These are phyloP conservation scores for Talaromyces sp. DNA, from an alignment of 2,329 filamentous ascomycete species.

Conservation along the genomic window DNA sequence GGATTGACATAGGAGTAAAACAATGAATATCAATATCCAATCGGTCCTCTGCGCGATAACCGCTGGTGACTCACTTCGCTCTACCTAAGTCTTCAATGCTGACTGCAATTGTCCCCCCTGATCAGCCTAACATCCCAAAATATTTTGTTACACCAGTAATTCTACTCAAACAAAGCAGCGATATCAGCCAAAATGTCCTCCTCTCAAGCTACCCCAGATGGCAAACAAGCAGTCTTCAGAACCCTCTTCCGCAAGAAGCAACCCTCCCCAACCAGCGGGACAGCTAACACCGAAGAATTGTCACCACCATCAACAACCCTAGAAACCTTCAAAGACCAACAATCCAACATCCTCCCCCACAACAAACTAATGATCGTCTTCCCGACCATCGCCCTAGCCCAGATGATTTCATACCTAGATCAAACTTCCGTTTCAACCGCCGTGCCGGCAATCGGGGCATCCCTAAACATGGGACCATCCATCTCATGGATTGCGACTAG, in stretches of 20 bases:
- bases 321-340: slow-evolving; percentile 18
- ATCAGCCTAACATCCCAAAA: background rate
- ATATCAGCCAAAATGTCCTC: background rate
- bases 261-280: background rate
- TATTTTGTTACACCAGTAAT: background rate
- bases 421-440: slow-evolving; percentile 17
- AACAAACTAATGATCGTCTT: slow-evolving; percentile 17
- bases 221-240: background rate
- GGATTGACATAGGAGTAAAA: background rate
- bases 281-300: background rate
- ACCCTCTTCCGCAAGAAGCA: background rate
- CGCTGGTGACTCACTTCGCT: background rate
- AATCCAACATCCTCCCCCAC: slow-evolving; percentile 14
- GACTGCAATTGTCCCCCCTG: background rate
- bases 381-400: slow-evolving; percentile 16
- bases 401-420: slow-evolving; percentile 15
- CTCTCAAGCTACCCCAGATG: background rate
- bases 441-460: slow-evolving; percentile 11
- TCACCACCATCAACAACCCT: slow-evolving; percentile 5
- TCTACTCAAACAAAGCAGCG: background rate
- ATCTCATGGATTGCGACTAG: slow-evolving; percentile 23
- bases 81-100: background rate
- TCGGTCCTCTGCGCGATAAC: background rate
- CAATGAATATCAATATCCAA: background rate
- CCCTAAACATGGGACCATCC: slow-evolving; percentile 12